Conservation (phyloP, 2,329 filamentous ascomycete genomes). For the Colletotrichum sp. region DNA sequence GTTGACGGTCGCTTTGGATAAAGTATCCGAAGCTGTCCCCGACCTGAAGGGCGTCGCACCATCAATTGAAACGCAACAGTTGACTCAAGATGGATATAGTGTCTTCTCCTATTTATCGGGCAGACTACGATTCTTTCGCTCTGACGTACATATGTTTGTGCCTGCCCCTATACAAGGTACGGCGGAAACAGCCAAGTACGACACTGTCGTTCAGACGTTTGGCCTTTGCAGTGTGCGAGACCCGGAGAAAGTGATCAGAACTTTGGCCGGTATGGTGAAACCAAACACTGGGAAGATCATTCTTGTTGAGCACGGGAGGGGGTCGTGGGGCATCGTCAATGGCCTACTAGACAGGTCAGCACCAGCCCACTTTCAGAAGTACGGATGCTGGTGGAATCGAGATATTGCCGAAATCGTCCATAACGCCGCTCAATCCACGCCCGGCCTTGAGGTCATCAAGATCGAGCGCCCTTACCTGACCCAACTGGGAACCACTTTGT, state of each 20-base stretch:
- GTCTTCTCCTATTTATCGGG: conserved; percentile 39
- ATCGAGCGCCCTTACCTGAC: conserved; percentile 56
- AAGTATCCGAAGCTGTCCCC: conserved; percentile 50
- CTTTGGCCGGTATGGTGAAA: conserved; percentile 56
- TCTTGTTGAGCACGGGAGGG: conserved; percentile 67
- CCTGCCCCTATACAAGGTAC: conserved; percentile 35
- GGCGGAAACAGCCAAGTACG: conserved; percentile 27
- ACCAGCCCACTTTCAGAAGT: conserved; percentile 59
- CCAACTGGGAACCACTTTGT: conserved; percentile 63
- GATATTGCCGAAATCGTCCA: conserved; percentile 62
- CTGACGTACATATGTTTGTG: conserved; percentile 51
- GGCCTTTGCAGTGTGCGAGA: conserved; percentile 67
- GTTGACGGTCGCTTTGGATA: conserved; percentile 61
- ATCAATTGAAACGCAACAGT: not conserved
- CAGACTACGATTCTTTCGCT: conserved; percentile 52
- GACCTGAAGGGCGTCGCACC: conserved; percentile 36
- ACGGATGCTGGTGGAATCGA: conserved; percentile 73
- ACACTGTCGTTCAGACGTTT: conserved; percentile 53
- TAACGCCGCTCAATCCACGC: conserved; percentile 50
- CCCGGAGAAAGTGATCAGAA: conserved; percentile 57
- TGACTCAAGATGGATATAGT: not conserved
- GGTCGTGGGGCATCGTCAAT: conserved; percentile 60
- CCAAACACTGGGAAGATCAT: conserved; percentile 64
- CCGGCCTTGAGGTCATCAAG: conserved; percentile 61
- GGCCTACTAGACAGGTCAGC: conserved; percentile 60